A percentile compares a stretch with the other conserved stretches of the same genome.
phyloP scores from a whole-genome alignment of 306 rosid genomes.

The Glycine soja region DNA sequence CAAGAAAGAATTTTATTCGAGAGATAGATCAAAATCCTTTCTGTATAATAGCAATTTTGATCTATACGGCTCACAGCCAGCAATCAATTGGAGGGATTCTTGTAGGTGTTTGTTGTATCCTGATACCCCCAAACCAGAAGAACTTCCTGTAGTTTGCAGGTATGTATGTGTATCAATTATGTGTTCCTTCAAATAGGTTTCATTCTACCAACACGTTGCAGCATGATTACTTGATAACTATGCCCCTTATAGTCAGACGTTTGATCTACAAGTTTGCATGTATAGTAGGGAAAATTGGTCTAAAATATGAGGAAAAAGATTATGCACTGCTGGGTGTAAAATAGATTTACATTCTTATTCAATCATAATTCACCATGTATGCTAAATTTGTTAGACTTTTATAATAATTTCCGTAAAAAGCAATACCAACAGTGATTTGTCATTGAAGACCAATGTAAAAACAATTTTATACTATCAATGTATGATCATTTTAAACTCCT shows the following conservation, averaged over 20 bases:
- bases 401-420: no score
- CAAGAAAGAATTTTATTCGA: constrained; percentile 28
- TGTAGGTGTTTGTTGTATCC: constrained; percentile 41
- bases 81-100: constrained; percentile 53
- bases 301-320: no score
- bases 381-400: no score
- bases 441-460: no score
- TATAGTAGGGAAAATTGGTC: no score
- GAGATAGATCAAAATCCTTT: constrained; percentile 27
- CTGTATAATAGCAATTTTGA: constrained; percentile 52
- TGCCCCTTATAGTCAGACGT: background rate
- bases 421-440: no score
- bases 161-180: background rate
- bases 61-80: constrained; percentile 46
- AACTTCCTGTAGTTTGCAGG: constrained; percentile 50
- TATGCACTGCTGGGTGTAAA: no score
- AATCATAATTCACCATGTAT: no score
- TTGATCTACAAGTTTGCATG: background rate
- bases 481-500: no score
- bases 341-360: no score
- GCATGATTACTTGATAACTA: background rate
- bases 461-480: no score
- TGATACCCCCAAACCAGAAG: constrained; percentile 40
- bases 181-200: background rate
- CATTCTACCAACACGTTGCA: background rate